Evolutionary conservation across 495 filamentous ascomycete species (phyloP).

Genomic region (Hypoxylon fragiforme): DNA sequence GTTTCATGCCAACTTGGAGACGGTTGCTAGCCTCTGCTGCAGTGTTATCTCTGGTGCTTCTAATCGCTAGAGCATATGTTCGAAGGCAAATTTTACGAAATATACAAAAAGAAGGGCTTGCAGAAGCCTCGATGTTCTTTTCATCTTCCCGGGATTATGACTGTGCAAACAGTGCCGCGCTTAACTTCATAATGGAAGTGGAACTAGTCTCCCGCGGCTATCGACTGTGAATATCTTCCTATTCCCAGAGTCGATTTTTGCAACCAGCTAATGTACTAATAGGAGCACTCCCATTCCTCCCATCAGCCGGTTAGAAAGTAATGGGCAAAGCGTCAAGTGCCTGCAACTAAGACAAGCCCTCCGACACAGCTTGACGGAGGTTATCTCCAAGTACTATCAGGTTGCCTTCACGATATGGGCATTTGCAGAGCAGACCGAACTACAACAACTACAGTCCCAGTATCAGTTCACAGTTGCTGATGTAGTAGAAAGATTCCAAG

Average conservation of each 20-base stretch:
- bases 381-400: constrained; percentile 70
- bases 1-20: constrained; percentile 53
- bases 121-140: constrained; percentile 73
- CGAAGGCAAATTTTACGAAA: constrained; percentile 85
- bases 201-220: constrained; percentile 95
- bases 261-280: constrained; percentile 43
- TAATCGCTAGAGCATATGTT: constrained; percentile 69
- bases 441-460: constrained; percentile 38
- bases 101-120: constrained; percentile 73
- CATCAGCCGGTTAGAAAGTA: constrained; percentile 78
- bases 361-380: constrained; percentile 65
- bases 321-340: constrained; percentile 76
- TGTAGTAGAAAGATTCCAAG: constrained; percentile 43
- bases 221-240: constrained; percentile 69
- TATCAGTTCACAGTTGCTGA: constrained; percentile 75
- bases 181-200: constrained; percentile 92
- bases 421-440: constrained; percentile 73
- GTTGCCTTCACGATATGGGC: constrained; percentile 67
- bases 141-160: constrained; percentile 81
- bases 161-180: constrained; percentile 72
- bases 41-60: constrained; percentile 57
- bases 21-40: constrained; percentile 62
- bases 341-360: constrained; percentile 74
- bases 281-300: constrained; percentile 87
- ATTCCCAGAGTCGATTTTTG: background rate